A percentile compares a stretch with the other conserved stretches of the same genome.
Evolutionary conservation across 1,139 yeast species (phyloP).

Genomic region (Nematodospora anomalae): DNA sequence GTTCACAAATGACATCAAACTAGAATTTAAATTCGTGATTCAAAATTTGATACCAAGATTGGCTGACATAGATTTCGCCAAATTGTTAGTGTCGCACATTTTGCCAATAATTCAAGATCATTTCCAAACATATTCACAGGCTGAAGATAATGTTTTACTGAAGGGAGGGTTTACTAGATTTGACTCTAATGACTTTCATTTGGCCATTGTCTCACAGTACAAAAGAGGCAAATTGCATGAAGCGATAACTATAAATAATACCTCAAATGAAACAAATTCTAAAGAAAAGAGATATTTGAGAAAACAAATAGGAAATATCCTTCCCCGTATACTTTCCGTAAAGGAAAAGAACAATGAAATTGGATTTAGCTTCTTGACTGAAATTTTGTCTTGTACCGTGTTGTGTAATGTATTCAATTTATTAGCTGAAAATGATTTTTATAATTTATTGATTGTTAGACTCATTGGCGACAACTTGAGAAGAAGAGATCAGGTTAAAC

Average conservation of each 20-base stretch:
- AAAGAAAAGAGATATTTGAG: slow-evolving; percentile 54
- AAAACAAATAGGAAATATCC: slow-evolving; percentile 37
- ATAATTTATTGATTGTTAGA: slow-evolving; percentile 64
- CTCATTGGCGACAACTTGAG: slow-evolving; percentile 65
- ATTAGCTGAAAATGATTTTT: slow-evolving; percentile 73
- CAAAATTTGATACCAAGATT: slow-evolving; percentile 43
- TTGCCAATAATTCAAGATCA: slow-evolving; percentile 72
- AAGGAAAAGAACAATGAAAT: slow-evolving; percentile 53
- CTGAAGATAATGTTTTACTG: slow-evolving; percentile 46
- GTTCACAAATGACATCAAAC: slow-evolving; percentile 56
- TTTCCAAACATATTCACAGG: slow-evolving; percentile 51
- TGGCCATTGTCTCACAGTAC: slow-evolving; percentile 61
- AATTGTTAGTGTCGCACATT: slow-evolving; percentile 54
- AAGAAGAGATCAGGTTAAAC: slow-evolving; percentile 75
- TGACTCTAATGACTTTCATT: slow-evolving; percentile 49
- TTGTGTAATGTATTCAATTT: slow-evolving; percentile 52
- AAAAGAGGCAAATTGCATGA: slow-evolving; percentile 60
- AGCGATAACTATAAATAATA: slow-evolving; percentile 50
- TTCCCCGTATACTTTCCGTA: slow-evolving; percentile 52
- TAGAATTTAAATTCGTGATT: slow-evolving; percentile 47
- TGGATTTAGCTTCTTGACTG: slow-evolving; percentile 54
- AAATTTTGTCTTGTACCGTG: slow-evolving; percentile 56
- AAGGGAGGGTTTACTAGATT: slow-evolving; percentile 17
- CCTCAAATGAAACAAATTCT: slow-evolving; percentile 36
- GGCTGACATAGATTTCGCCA: slow-evolving; percentile 51